Percentiles rank a stretch among this genome's conserved stretches.
phyloP scores from a whole-genome alignment of 805 yeast species.

The Danielozyma ontarioensis region DNA sequence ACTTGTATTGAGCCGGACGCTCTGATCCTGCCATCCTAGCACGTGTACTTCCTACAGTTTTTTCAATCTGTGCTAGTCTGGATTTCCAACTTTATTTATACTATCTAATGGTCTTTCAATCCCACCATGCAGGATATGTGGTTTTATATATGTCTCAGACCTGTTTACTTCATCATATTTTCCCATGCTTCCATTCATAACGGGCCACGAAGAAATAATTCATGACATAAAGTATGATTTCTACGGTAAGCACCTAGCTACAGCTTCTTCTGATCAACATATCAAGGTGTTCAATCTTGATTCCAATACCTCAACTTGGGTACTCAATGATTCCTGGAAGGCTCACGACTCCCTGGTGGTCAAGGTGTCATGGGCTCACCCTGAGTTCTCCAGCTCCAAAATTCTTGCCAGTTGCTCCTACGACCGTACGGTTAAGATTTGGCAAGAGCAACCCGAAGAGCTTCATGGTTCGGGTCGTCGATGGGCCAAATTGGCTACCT shows the following conservation, averaged over 20 bases:
- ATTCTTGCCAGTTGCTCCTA: conserved; percentile 83
- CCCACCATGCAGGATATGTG: too few species aligned
- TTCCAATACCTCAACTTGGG: conserved; percentile 67
- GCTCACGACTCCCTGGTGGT: conserved; percentile 91
- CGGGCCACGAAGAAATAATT: conserved; percentile 90
- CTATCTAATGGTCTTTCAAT: too few species aligned
- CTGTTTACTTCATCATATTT: not conserved
- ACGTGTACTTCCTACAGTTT: too few species aligned
- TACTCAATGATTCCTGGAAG: conserved; percentile 82
- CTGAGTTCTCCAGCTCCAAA: conserved; percentile 74
- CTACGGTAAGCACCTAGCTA: conserved; percentile 88
- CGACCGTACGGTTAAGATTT: conserved; percentile 82
- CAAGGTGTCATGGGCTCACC: conserved; percentile 87
- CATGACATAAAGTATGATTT: conserved; percentile 90
- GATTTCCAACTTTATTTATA: too few species aligned
- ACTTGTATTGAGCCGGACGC: too few species aligned
- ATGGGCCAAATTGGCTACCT: conserved; percentile 71
- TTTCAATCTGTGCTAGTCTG: too few species aligned
- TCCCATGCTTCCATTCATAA: conserved; percentile 61
- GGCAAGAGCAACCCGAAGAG: conserved; percentile 87
- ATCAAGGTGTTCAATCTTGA: conserved; percentile 82
- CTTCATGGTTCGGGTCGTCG: conserved; percentile 72
- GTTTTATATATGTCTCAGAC: not conserved
- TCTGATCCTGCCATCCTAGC: too few species aligned
- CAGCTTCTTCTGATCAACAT: conserved; percentile 93